Conservation (phyloP, 441 rosid genomes). For the Pelargonium myrrhifolium region DNA sequence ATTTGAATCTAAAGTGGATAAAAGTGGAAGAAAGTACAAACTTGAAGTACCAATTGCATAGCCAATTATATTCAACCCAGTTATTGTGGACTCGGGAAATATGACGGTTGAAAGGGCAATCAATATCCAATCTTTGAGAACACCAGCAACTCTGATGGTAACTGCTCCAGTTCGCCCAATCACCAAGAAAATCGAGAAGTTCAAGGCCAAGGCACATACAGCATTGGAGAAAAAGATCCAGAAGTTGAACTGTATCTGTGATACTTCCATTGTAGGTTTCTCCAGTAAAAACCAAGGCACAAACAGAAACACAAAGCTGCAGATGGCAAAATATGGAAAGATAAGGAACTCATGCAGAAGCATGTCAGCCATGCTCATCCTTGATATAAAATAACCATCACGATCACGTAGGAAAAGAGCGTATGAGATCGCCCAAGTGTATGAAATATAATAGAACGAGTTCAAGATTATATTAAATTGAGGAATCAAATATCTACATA, state of each 20-base stretch:
- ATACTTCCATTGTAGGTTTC: conserved; percentile 74
- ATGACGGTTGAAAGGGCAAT: conserved; percentile 94
- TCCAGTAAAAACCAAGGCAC: conserved; percentile 91
- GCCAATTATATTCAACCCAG: conserved; percentile 84
- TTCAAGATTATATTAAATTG: no score
- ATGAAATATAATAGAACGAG: no score
- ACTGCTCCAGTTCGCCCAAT: conserved; percentile 98
- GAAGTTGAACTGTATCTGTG: conserved; percentile 89
- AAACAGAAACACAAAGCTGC: conserved; percentile 91
- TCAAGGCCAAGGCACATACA: conserved; percentile 85
- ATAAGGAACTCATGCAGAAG: not conserved
- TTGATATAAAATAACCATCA: no score
- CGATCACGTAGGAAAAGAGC: no score
- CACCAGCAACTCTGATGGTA: conserved; percentile 94
- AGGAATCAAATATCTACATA: no score
- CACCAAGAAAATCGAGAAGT: conserved; percentile 89
- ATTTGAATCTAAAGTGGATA: no score
- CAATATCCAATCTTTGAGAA: conserved; percentile 96
- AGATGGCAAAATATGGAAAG: conserved; percentile 9
- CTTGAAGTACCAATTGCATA: conserved; percentile 95
- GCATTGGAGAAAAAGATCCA: conserved; percentile 99
- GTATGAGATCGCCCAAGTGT: no score
- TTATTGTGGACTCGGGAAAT: conserved; percentile 89
- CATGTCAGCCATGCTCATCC: no score
- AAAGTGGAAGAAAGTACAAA: no score